Evolutionary conservation across 495 filamentous ascomycete genomes (phyloP).

Genomic region (Parmelia sp.): DNA sequence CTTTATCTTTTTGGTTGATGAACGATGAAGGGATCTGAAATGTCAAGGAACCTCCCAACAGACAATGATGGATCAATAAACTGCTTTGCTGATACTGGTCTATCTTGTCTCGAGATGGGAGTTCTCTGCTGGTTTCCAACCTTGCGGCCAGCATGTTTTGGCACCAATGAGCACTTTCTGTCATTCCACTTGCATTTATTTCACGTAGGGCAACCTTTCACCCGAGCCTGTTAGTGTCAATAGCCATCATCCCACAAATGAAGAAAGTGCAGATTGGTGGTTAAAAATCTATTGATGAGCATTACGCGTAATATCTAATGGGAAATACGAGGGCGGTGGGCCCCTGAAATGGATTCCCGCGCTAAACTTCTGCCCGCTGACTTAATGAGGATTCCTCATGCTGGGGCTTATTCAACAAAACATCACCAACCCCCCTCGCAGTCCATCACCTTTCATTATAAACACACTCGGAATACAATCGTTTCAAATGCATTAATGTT

Average conservation of each 20-base stretch:
- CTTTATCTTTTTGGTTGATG: not conserved
- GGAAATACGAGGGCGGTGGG: conserved; percentile 2
- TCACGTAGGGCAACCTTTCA: not conserved
- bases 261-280: not conserved
- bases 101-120: too few relatives aligned
- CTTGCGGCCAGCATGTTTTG: not conserved
- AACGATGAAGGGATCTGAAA: not conserved
- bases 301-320: conserved; percentile 11
- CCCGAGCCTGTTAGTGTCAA: not conserved
- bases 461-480: conserved; percentile 1
- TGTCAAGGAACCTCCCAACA: not conserved
- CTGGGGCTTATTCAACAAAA: not conserved
- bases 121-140: too few relatives aligned
- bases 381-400: not conserved
- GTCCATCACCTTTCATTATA: not conserved
- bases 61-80: not conserved
- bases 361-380: not conserved
- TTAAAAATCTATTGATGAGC: not conserved
- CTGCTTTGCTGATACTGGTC: not conserved
- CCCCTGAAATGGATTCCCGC: conserved; percentile 8
- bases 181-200: not conserved
- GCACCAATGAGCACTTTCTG: not conserved
- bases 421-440: not conserved
- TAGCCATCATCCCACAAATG: too few relatives aligned
- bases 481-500: not conserved